A percentile compares a stretch with the other conserved stretches of the same genome.
Evolutionary conservation across 768 basidiomycete species (phyloP).

Genomic region (Phlebiopsis gigantea): DNA sequence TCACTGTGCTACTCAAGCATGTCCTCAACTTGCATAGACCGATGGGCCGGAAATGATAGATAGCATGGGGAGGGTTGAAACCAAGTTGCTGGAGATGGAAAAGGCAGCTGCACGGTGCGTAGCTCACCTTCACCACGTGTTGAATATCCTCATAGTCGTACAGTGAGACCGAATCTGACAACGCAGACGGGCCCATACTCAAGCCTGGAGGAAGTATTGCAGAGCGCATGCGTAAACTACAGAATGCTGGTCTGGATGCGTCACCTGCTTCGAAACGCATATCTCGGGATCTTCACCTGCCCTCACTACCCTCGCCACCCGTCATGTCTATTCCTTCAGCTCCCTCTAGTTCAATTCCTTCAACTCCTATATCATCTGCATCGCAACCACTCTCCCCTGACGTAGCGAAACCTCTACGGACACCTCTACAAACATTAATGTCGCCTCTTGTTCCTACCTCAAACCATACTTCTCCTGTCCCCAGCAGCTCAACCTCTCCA

Average conservation of each 20-base stretch:
- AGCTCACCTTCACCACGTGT: constrained; percentile 7
- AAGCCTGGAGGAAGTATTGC: constrained; percentile 65
- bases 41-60: constrained; percentile 34
- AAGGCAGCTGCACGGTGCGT: constrained; percentile 29
- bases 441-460: constrained; percentile 21
- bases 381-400: constrained; percentile 27
- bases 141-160: constrained; percentile 5
- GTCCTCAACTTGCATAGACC: constrained; percentile 25
- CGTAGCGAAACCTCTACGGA: constrained; percentile 30
- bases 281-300: constrained; percentile 45
- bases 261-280: constrained; percentile 47
- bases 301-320: constrained; percentile 30
- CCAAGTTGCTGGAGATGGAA: constrained; percentile 41
- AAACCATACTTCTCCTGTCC: constrained; percentile 21
- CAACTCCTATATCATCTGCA: constrained; percentile 27
- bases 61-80: constrained; percentile 41
- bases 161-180: constrained; percentile 12
- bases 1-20: neutral
- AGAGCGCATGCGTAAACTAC: constrained; percentile 72
- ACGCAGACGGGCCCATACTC: constrained; percentile 16
- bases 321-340: constrained; percentile 26
- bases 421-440: constrained; percentile 30
- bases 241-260: constrained; percentile 64
- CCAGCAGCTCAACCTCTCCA: constrained; percentile 22
- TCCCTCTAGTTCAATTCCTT: neutral